phyloP scores from a whole-genome alignment of 2,329 filamentous ascomycete genomes.

The Aspergillus costaricaensis region DNA sequence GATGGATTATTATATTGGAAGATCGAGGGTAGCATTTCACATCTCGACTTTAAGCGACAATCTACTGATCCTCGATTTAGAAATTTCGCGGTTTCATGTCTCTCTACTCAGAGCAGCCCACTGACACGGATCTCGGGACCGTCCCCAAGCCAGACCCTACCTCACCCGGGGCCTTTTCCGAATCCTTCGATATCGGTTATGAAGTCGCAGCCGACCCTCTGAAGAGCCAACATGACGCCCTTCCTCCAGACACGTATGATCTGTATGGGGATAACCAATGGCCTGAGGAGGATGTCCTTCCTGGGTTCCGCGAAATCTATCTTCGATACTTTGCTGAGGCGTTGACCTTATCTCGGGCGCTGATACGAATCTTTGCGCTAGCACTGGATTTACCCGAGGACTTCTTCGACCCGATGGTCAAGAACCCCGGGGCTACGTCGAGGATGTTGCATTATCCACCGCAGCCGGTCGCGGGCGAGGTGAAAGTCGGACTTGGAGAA shows the following conservation, averaged over 20 bases:
- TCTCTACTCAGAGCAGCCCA: conserved; percentile 21
- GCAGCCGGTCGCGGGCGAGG: conserved; percentile 36
- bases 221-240: conserved; percentile 11
- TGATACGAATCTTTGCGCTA: conserved; percentile 43
- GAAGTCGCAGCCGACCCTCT: conserved; percentile 23
- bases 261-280: conserved; percentile 30
- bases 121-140: conserved; percentile 11
- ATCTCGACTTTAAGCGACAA: too few relatives aligned
- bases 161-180: conserved; percentile 18
- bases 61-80: conserved; percentile 1
- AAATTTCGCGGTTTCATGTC: conserved; percentile 32
- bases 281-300: conserved; percentile 20
- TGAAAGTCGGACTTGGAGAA: conserved; percentile 43
- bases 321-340: conserved; percentile 24
- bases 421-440: conserved; percentile 41
- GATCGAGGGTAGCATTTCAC: conserved; percentile 20
- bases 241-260: conserved; percentile 20
- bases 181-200: conserved; percentile 32
- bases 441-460: conserved; percentile 45
- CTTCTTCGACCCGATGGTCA: conserved; percentile 39
- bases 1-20: conserved; percentile 43
- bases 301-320: conserved; percentile 20
- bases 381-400: conserved; percentile 41
- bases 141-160: conserved; percentile 7
- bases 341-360: conserved; percentile 19